Base-by-base conservation (phyloP, 495 filamentous ascomycete genomes). In the Geopyxis carbonaria region DNA sequence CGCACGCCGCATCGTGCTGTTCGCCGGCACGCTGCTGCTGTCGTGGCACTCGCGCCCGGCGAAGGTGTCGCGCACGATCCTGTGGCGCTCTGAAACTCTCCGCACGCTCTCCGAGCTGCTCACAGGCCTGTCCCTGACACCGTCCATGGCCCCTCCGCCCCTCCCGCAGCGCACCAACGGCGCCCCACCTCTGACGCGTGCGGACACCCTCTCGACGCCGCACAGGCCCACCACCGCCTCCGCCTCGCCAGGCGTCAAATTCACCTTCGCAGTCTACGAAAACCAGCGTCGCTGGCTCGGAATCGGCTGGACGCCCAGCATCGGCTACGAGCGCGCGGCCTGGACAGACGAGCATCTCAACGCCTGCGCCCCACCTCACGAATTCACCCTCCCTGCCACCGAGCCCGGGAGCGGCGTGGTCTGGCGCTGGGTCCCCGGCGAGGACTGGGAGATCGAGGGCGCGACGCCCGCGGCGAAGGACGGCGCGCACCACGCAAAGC, bases 261-360 rank as follows among this genome's bases (percentile, higher is more conserved):
- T 99, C 56, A 95, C 89, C 0, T 99, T 99, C 46, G 78, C 86
- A 34, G 67, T 95, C 2, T 95, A 80, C 51, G 89, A 99, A 55
- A 99, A 99, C 46, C 87, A 99, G 58, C 75, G 89, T 18, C 73
- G 89, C 27, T 99, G 89, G 89, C 58, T 95, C 9, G 91, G 85
- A 2, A 65, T 95, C 14, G 89, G 89, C 2, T 99, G 89, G 89
- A 95, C 91, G 0, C 76, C 75, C 9, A 89, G 76, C 4, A 60
- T 95, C 23, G 73, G 81, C 0, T 81, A 93, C 45, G 89, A 99
- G 53, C 70, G 89, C 22, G 69, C 73, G 4, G 64, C 86, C 1
- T 99, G 86, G 85, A 94, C 91, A 4, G 89, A 99, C 51, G 91
- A 99, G 57, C 81, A 94, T 55, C 67, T 93, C 33, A 89, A 93